Evolutionary conservation across 352 stramenopile species (phyloP).

Genomic region (Pilasporangium apinafurcum): DNA sequence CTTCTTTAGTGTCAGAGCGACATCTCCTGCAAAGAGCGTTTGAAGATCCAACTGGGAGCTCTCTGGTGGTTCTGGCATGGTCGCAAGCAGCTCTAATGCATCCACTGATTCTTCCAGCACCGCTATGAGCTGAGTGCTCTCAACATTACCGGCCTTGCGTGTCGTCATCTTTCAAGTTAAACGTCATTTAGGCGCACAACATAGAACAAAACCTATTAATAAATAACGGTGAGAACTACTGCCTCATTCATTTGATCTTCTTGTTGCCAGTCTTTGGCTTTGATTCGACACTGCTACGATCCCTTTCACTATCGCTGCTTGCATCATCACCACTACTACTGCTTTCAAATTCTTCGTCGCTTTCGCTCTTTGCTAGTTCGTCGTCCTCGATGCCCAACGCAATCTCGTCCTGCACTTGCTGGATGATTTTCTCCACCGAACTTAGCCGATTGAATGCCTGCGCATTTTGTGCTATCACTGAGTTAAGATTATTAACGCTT

Average conservation of each 20-base stretch:
- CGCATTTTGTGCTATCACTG: background rate
- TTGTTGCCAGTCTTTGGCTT: conserved; percentile 1
- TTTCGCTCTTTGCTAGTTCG: conserved; percentile 10
- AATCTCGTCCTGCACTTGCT: conserved; percentile 56
- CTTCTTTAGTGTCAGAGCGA: conserved; percentile 1
- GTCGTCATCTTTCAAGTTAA: too few relatives aligned
- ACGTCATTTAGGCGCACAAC: too few relatives aligned
- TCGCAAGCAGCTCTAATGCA: conserved; percentile 20
- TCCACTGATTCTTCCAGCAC: conserved; percentile 24
- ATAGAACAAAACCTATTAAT: too few relatives aligned
- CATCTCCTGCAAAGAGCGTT: background rate
- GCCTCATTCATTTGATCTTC: too few relatives aligned
- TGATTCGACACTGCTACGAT: background rate
- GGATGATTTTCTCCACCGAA: conserved; percentile 39
- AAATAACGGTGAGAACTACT: too few relatives aligned
- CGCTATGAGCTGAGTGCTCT: conserved; percentile 27
- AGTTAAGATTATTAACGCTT: background rate
- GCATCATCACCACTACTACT: conserved; percentile 7
- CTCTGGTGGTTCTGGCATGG: conserved; percentile 11
- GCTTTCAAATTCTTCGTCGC: conserved; percentile 2
- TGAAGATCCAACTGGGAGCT: background rate
- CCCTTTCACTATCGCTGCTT: conserved; percentile 6
- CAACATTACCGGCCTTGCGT: conserved; percentile 17
- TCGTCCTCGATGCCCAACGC: conserved; percentile 39
- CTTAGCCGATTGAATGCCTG: conserved; percentile 5